phyloP scores from a whole-genome alignment of 257 asterid genomes.

The Solanum etuberosum region DNA sequence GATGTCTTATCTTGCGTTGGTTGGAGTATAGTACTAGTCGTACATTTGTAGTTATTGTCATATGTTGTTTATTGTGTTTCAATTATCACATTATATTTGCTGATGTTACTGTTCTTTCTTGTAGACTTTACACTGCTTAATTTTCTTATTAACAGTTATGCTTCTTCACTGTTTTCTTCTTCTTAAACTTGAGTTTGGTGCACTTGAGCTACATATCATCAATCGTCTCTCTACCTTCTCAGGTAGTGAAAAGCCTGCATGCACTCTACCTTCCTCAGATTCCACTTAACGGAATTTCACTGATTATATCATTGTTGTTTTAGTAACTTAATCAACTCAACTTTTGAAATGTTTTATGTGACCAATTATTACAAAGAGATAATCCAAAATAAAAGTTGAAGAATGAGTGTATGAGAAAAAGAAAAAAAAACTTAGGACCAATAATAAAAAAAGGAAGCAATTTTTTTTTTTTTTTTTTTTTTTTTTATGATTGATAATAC shows the following conservation, averaged over 20 bases:
- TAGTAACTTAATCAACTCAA: neutral
- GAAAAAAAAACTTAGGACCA: neutral
- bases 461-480: neutral
- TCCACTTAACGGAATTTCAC: accelerated
- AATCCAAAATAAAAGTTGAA: neutral
- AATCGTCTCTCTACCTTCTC: neutral
- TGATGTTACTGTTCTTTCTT: neutral
- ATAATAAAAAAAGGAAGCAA: neutral
- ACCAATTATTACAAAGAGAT: neutral
- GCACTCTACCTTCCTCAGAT: accelerated
- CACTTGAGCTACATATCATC: too few relatives aligned
- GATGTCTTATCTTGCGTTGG: neutral
- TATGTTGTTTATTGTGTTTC: neutral
- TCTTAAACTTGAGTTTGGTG: neutral
- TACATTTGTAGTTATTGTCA: neutral
- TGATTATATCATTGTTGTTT: too few relatives aligned
- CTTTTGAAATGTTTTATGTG: neutral
- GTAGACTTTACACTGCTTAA: too few relatives aligned
- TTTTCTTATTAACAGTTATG: too few relatives aligned
- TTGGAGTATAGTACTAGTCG: too few relatives aligned
- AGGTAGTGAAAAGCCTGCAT: accelerated
- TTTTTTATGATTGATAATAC: neutral
- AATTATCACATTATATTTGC: too few relatives aligned
- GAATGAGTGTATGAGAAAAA: neutral
- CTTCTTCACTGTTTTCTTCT: neutral